These are phyloP conservation scores for Penicillium sp. DNA, from an alignment of 2,329 filamentous ascomycete species.

Conservation along the genomic window DNA sequence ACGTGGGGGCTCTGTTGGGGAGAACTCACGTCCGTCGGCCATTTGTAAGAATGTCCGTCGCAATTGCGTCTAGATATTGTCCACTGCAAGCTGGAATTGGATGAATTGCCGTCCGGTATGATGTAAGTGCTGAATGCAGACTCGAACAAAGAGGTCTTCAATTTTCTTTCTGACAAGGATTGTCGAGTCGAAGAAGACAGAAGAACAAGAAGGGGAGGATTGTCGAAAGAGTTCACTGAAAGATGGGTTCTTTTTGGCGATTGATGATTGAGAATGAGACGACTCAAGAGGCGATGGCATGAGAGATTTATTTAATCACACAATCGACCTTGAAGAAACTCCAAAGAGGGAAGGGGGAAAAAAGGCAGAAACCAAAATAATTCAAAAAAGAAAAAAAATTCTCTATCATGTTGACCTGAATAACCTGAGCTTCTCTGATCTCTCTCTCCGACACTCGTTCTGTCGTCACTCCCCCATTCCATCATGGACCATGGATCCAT, in stretches of 20 bases:
- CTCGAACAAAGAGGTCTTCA: too few relatives aligned
- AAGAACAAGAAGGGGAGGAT: slow-evolving; percentile 4
- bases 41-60: slow-evolving; percentile 29
- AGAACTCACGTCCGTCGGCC: slow-evolving; percentile 52
- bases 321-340: slow-evolving; percentile 5
- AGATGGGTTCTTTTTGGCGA: too few relatives aligned
- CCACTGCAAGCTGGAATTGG: too few relatives aligned
- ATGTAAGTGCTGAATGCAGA: too few relatives aligned
- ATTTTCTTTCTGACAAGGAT: too few relatives aligned
- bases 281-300: slow-evolving; percentile 1
- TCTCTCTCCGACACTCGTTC: too few relatives aligned
- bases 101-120: too few relatives aligned
- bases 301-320: neutral
- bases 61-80: neutral
- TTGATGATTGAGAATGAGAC: too few relatives aligned
- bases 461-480: neutral
- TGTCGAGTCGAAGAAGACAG: too few relatives aligned
- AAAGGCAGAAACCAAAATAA: slow-evolving; percentile 9
- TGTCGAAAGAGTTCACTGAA: neutral
- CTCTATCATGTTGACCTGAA: too few relatives aligned
- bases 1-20: too few relatives aligned
- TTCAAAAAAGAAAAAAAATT: neutral
- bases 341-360: slow-evolving; percentile 1
- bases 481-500: slow-evolving; percentile 15
- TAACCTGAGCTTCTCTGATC: too few relatives aligned